Conservation (phyloP, 306 rosid species). For the Quercus agrifolia region DNA sequence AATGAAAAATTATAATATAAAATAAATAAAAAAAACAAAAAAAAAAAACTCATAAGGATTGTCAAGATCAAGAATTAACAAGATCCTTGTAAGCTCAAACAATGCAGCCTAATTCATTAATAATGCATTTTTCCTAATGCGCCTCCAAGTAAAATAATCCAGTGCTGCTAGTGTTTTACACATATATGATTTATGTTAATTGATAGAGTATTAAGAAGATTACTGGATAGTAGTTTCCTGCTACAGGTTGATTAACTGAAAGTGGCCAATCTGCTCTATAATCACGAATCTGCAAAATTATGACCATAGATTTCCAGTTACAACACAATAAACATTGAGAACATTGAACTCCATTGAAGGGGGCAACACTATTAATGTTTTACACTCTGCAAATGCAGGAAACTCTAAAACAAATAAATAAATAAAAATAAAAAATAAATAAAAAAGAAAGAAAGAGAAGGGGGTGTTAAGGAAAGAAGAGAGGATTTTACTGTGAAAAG, state of each 20-base stretch:
- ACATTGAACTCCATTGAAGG: background rate
- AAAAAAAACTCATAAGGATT: background rate
- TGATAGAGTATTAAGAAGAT: slow-evolving; percentile 6
- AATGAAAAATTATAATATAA: background rate
- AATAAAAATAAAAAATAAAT: background rate
- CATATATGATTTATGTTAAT: background rate
- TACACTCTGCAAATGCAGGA: background rate
- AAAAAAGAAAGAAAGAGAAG: background rate
- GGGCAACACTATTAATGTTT: background rate
- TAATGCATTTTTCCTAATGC: too few species aligned
- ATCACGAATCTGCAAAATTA: slow-evolving; percentile 65
- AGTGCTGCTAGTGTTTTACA: background rate
- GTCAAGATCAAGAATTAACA: background rate
- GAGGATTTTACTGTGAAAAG: background rate
- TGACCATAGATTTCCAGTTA: slow-evolving; percentile 10
- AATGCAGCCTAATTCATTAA: background rate
- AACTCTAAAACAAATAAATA: background rate
- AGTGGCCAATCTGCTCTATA: slow-evolving; percentile 80
- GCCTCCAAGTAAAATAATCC: background rate
- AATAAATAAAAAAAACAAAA: background rate
- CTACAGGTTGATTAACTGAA: slow-evolving; percentile 70
- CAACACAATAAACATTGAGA: background rate
- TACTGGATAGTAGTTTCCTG: slow-evolving; percentile 97
- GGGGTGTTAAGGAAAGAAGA: too few species aligned
- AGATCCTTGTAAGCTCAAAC: background rate